Base-by-base conservation (phyloP, 2,329 filamentous ascomycete species). In the Aspergillus fructus region DNA sequence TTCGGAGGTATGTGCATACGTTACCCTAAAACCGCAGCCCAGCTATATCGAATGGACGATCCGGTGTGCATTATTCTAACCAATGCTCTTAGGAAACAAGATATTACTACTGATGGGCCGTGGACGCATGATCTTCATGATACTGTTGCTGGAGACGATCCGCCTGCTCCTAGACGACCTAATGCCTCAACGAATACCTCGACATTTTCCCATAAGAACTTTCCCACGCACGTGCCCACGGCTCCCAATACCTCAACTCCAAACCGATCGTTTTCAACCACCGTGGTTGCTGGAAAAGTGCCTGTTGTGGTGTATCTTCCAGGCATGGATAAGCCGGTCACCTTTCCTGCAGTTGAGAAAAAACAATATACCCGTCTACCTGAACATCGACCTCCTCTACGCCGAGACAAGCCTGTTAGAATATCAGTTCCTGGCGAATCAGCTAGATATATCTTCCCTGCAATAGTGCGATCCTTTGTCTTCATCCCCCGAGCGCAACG, bases 51-150 rank as follows among this genome's bases (percentile, higher is more conserved):
- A 43, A 24, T 7, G 17, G 27, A 6, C 4, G 21, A n/a, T 33
- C 21, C 24, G 23, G 30, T 34, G 7, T 24, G 15, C n/a, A 33
- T 13, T 45, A 43, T 33, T 69, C 77, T 65, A 74, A 68, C 59
- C 15, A 41, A 46, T 41, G 30, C 21, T 33, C 13, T 5, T 49
- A 82, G 79, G 62, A 74, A 76, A 53, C 62, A 74, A 13, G 80
- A 82, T 15, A 21, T 42, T 66, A 76, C 87, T 15, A 88, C 86
- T 23, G 90, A 86, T 71, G 86, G 85, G 19, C 89, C 85, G 45
- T 97, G 94, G 94, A 86, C 91, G 63, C 94, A 99, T 73, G 94
- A 99, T 74, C 91, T 97, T 77, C 94, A 97, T 75, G 91, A 96
- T 63, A 83, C 79, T 3, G 74, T 84, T 61, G 76, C 71, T 59